These are phyloP conservation scores for Myriosclerotinia curreyana DNA, from an alignment of 2,329 filamentous ascomycete species.

Conservation along the genomic window DNA sequence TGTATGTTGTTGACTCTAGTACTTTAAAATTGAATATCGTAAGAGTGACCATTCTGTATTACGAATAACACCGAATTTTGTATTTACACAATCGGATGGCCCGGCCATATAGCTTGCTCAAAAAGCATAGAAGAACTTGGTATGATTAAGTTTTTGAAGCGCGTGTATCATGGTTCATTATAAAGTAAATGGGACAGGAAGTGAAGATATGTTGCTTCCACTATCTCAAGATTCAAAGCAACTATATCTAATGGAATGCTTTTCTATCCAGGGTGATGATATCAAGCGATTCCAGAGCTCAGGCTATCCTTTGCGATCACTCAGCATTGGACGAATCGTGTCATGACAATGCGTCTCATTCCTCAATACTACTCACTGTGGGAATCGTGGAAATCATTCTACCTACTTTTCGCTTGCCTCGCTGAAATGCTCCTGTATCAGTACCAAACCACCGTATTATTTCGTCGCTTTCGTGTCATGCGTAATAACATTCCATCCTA, in stretches of 20 bases:
- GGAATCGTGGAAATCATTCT: conserved; percentile 22
- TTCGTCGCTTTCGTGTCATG: conserved; percentile 16
- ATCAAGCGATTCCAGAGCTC: not conserved
- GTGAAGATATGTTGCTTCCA: not conserved
- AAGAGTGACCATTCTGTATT: not conserved
- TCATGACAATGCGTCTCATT: conserved; percentile 11
- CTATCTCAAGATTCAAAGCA: not conserved
- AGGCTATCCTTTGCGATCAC: not conserved
- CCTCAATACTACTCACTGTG: conserved; percentile 19
- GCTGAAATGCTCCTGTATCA: conserved; percentile 21
- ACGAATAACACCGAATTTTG: not conserved
- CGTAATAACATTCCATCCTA: conserved; percentile 25
- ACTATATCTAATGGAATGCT: conserved; percentile 7
- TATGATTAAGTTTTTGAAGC: not conserved
- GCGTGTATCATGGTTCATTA: not conserved
- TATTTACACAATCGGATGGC: not conserved
- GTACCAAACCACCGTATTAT: conserved; percentile 17
- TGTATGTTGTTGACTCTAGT: not conserved
- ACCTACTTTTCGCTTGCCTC: conserved; percentile 20
- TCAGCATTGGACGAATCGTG: not conserved
- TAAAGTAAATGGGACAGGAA: not conserved
- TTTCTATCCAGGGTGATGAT: not conserved
- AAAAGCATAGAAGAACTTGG: too few species aligned
- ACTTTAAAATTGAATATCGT: not conserved
- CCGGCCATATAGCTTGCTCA: too few species aligned